Conservation (phyloP, 257 asterid genomes). For the Marsdenia floribunda region DNA sequence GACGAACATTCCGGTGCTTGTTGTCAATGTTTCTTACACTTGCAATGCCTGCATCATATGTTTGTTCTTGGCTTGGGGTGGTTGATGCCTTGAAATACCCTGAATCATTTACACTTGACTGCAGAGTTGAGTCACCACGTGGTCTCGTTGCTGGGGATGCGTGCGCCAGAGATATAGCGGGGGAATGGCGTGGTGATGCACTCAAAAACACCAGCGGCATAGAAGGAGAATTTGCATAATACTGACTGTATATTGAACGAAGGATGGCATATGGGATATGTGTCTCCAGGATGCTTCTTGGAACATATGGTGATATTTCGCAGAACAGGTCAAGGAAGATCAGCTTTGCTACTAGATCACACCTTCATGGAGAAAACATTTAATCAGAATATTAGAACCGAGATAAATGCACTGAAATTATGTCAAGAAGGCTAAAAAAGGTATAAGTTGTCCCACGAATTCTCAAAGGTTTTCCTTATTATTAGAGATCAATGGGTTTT, state of each 20-base stretch:
- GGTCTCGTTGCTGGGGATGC: constrained; percentile 67
- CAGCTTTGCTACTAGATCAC: constrained; percentile 78
- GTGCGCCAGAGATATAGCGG: constrained; percentile 63
- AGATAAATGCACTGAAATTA: neutral
- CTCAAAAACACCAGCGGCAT: constrained; percentile 43
- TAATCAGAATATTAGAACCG: neutral
- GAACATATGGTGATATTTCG: constrained; percentile 73
- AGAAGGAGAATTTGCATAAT: constrained; percentile 59
- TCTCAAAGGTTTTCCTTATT: neutral
- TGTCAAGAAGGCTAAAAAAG: too few relatives aligned
- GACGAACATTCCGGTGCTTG: constrained; percentile 50
- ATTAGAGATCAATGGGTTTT: neutral
- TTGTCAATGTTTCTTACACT: constrained; percentile 43
- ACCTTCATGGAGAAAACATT: constrained; percentile 36
- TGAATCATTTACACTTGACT: constrained; percentile 41
- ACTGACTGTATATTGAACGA: constrained; percentile 86
- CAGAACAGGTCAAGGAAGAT: constrained; percentile 89
- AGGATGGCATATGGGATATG: constrained; percentile 75
- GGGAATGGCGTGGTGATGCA: constrained; percentile 76
- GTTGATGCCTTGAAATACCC: constrained; percentile 60
- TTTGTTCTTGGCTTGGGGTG: constrained; percentile 55
- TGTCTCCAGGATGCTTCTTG: constrained; percentile 79
- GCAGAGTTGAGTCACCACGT: constrained; percentile 53
- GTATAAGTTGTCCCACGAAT: neutral
- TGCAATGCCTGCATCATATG: constrained; percentile 42